Base-by-base conservation (phyloP, 169 alveolate species). In the Besnoitia besnoiti region DNA sequence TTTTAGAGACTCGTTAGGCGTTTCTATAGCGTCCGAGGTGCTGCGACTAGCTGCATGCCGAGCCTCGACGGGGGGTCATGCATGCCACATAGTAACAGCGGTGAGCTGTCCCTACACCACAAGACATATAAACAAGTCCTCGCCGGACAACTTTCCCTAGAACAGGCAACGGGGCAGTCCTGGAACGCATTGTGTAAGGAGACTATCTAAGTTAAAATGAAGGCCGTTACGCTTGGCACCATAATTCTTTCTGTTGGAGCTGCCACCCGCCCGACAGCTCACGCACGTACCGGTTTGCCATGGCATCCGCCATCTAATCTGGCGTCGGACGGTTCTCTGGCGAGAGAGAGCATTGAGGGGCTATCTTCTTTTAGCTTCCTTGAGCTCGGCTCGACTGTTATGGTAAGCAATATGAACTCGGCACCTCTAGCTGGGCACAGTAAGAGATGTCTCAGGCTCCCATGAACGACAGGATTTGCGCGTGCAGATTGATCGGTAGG, bases 381-480 rank as follows among this genome's bases (percentile, higher is more conserved):
- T 42, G 76, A 85, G 39, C 33, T 85, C 19, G 90, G 90, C 19
- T 46, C 80, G 44, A 85, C 90, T 37, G 51, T 85, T 3, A 16
- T 85, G 90, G 90, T 85, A 85, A 16, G 61, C 44, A n/a, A n/a
- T n/a, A n/a, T n/a, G n/a, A n/a, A n/a, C n/a, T n/a, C n/a, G n/a
- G n/a, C n/a, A n/a, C n/a, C n/a, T n/a, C n/a, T n/a, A n/a, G n/a
- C n/a, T n/a, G n/a, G n/a, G n/a, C n/a, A n/a, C n/a, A n/a, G n/a
- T n/a, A n/a, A n/a, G n/a, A n/a, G n/a, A n/a, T n/a, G n/a, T n/a
- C 3, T 7, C 90, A 85, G 90, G 80, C 90, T 16, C 90, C 90
- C 46, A 24, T 85, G 80, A 85, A 40, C 39, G 90, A 85, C 35
- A 49, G 80, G 21, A 16, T 51, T 24, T 85, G 90, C 55, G 90